Evolutionary conservation across 495 filamentous ascomycete genomes (phyloP), one percentile per base, ranked within the genome.

Genomic region (Aspergillus saccharolyticus): DNA sequence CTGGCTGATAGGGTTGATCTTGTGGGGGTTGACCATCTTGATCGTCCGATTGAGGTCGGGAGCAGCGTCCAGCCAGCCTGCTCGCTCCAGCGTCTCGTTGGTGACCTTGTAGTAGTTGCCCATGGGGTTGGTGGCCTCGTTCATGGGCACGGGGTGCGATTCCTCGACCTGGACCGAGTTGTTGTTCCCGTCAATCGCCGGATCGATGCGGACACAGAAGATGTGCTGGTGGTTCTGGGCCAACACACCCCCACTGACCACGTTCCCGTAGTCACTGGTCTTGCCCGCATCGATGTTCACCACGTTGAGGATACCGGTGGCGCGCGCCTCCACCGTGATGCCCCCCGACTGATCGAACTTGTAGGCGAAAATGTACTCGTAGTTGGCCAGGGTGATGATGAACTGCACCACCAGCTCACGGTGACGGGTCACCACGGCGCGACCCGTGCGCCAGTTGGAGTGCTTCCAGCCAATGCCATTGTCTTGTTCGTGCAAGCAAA

Each of bases 121-220:
- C 60, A 90, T 82, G 0, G 90, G 91, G 70, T 97, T 97, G 57
- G 89, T 87, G 12, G 75, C 76, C 5, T 66, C 61, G 19, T 84
- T 85, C 62, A 89, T 84, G 3, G 89, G 84, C 66, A 91, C 85
- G 0, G 87, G 73, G 61, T 89, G 81, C 0, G 87, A 83, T 66
- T 93, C 89, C 49, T 91, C 88, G 60, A 85, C 82, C 19, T 85
- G 78, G 4, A 91, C 75, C 4, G 85, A 80, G 68, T 92, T 93
- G 53, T 78, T 71, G 48, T 81, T 80, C 0, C 91, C 92, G 49
- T 90, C 91, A 47, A 96, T 76, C 28, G 84, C 82, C 3, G 93
- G 92, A 67, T 97, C 92, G 5, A 97, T 82, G 19, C 92, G 89
- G 0, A 96, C 85, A 42, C 86, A 89, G 75, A 97, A 96, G 60